Percentiles rank a stretch among this genome's conserved stretches.
These are phyloP conservation scores for Talaromyces sp. DNA, from an alignment of 2,329 filamentous ascomycete species.

Conservation along the genomic window DNA sequence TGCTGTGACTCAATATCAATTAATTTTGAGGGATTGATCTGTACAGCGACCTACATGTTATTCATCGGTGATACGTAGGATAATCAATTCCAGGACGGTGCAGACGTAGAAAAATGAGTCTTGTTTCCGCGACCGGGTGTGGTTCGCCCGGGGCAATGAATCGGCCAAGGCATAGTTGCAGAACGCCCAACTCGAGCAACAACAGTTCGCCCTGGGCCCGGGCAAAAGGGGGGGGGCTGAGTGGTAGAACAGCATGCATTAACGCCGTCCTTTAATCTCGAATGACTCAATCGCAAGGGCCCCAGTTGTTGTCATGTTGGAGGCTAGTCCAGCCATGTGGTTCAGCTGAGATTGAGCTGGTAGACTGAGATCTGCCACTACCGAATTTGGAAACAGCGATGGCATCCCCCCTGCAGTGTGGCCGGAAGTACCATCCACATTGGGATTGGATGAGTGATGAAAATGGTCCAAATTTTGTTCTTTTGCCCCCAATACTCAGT, in stretches of 20 bases:
- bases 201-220: not conserved
- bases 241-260: not conserved
- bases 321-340: not conserved
- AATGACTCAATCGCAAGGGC: not conserved
- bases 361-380: not conserved
- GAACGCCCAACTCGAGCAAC: not conserved
- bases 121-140: not conserved
- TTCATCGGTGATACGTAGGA: not conserved
- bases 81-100: not conserved
- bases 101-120: not conserved
- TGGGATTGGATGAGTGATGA: not conserved
- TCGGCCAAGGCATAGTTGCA: not conserved
- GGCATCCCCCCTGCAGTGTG: not conserved
- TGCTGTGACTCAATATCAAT: too few relatives aligned
- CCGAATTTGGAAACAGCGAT: not conserved
- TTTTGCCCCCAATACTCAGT: not conserved
- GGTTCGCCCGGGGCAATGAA: not conserved
- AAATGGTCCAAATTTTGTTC: not conserved
- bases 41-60: too few relatives aligned
- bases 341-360: not conserved
- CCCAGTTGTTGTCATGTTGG: not conserved
- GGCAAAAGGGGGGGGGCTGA: not conserved
- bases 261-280: not conserved
- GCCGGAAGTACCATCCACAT: not conserved
- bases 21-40: too few relatives aligned